phyloP scores from a whole-genome alignment of 108 stramenopile species.

The Asterionellopsis glacialis region DNA sequence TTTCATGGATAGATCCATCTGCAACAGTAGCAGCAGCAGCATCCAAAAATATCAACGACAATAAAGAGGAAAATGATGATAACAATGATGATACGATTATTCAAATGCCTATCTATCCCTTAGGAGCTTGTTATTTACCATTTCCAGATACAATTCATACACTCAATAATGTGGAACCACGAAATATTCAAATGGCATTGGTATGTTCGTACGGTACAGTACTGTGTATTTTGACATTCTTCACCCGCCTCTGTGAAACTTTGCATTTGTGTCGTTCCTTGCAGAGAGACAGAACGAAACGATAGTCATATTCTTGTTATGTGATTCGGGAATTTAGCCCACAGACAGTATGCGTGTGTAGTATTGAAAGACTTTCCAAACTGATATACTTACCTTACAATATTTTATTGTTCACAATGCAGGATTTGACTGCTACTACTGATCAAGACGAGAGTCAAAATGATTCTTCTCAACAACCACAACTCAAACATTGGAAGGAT shows the following conservation, averaged over 20 bases:
- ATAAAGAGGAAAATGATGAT: no score
- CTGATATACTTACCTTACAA: no score
- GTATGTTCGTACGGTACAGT: no score
- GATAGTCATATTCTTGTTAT: no score
- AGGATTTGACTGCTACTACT: neutral
- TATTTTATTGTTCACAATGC: no score
- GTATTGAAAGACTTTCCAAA: slow-evolving; percentile 14
- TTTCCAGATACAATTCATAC: slow-evolving; percentile 27
- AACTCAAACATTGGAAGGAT: slow-evolving; percentile 1
- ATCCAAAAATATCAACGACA: no score
- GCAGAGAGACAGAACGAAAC: no score
- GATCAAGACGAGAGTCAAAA: neutral
- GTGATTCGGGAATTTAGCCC: no score
- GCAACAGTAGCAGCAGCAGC: neutral
- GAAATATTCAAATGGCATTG: slow-evolving; percentile 69
- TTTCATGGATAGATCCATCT: slow-evolving; percentile 23
- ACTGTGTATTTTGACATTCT: neutral
- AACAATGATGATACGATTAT: slow-evolving; percentile 7
- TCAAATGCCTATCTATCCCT: slow-evolving; percentile 61
- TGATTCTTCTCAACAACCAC: neutral
- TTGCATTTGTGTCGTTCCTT: no score
- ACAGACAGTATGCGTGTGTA: no score
- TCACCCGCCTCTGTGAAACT: no score
- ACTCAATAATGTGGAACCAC: slow-evolving; percentile 67
- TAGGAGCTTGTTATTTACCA: slow-evolving; percentile 54